Evolutionary conservation across 176 grass and related monocot species (phyloP).

Genomic region (Oryza rufipogon): DNA sequence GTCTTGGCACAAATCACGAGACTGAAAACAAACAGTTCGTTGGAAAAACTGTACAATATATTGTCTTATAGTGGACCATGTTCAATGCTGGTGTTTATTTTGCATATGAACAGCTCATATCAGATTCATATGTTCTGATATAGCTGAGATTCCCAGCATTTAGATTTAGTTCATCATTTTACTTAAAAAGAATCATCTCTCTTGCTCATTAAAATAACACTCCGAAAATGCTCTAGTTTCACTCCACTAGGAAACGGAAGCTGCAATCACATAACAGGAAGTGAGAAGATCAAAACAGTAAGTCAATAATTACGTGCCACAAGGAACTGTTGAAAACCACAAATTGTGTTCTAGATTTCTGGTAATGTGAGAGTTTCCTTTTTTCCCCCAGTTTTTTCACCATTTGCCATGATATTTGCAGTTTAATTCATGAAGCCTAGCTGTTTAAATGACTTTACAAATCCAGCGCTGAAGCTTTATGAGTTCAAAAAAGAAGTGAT

Average conservation of each 20-base stretch:
- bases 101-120: background rate
- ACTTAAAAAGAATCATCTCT: background rate
- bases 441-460: background rate
- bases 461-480: background rate
- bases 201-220: background rate
- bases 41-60: background rate
- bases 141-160: background rate
- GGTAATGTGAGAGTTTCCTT: background rate
- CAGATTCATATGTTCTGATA: background rate
- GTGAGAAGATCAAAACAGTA: background rate
- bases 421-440: background rate
- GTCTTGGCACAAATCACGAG: background rate
- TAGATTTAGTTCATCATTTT: background rate
- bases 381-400: background rate
- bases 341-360: background rate
- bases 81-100: background rate
- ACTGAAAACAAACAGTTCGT: background rate
- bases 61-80: background rate
- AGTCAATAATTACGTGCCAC: background rate
- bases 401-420: background rate
- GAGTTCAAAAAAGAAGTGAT: background rate
- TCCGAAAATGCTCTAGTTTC: background rate
- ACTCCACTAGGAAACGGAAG: background rate
- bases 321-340: background rate
- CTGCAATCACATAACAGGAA: background rate